phyloP scores from a whole-genome alignment of 306 rosid genomes.

The Vigna unguiculata region DNA sequence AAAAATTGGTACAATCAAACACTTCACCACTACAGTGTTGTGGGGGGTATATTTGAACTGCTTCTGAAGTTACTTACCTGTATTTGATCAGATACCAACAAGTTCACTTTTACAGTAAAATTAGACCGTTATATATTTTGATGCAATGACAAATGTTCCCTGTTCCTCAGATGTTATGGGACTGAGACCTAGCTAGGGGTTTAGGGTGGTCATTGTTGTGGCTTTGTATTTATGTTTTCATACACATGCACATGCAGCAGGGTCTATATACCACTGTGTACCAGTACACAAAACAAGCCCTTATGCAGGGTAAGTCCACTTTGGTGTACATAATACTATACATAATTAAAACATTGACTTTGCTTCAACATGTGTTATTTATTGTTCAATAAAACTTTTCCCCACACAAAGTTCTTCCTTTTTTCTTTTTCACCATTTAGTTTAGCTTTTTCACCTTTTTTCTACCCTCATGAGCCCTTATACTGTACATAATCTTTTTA shows the following conservation, averaged over 20 bases:
- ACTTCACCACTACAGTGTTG: too few species aligned
- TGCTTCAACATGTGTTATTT: neutral
- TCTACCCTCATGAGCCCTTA: too few species aligned
- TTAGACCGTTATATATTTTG: neutral
- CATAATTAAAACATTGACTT: neutral
- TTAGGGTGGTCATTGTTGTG: neutral
- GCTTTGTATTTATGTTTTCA: neutral
- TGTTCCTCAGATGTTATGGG: neutral
- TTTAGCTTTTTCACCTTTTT: neutral
- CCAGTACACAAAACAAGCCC: slow-evolving; percentile 2
- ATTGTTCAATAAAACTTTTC: neutral
- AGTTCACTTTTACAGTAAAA: neutral
- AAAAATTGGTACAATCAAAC: neutral
- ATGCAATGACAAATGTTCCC: neutral
- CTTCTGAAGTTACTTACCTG: too few species aligned
- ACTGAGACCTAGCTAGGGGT: neutral
- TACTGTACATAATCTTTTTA: too few species aligned
- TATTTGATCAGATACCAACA: too few species aligned
- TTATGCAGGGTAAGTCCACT: neutral
- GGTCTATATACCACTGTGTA: neutral
- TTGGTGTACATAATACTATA: neutral
- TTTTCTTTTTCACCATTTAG: neutral
- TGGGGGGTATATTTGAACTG: too few species aligned
- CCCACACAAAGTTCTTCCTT: neutral
- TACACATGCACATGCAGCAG: slow-evolving; percentile 9